These are phyloP conservation scores for Parathielavia hyrcaniae DNA, from an alignment of 495 filamentous ascomycete species.

Conservation along the genomic window DNA sequence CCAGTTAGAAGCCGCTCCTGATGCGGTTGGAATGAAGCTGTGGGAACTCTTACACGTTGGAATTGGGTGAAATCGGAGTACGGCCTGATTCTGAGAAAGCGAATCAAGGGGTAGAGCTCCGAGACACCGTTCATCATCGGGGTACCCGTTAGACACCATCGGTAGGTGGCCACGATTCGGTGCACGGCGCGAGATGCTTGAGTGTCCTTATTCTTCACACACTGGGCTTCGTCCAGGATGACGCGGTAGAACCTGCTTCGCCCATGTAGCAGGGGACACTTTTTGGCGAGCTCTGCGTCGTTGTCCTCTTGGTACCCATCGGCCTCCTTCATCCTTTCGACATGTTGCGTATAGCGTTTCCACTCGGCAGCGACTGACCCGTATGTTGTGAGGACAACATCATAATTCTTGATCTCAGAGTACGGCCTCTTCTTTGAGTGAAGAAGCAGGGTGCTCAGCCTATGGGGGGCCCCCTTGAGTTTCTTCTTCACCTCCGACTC, in stretches of 20 bases:
- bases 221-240: constrained; percentile 90
- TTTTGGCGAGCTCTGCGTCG: constrained; percentile 28
- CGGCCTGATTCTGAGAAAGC: constrained; percentile 76
- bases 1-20: not conserved
- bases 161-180: constrained; percentile 55
- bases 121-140: constrained; percentile 88
- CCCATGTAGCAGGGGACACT: constrained; percentile 58
- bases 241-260: constrained; percentile 71
- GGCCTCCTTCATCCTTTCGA: constrained; percentile 20
- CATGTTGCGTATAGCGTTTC: constrained; percentile 39
- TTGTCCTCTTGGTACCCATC: constrained; percentile 13
- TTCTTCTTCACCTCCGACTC: constrained; percentile 73
- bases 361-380: constrained; percentile 69
- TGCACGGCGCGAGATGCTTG: constrained; percentile 58
- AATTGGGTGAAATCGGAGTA: constrained; percentile 62
- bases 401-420: constrained; percentile 57
- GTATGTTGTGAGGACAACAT: constrained; percentile 88
- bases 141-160: constrained; percentile 87
- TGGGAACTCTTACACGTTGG: constrained; percentile 40
- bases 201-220: constrained; percentile 79
- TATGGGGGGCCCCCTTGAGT: constrained; percentile 47
- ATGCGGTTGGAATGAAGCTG: not conserved
- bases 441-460: constrained; percentile 59
- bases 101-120: constrained; percentile 77
- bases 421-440: constrained; percentile 55